Conservation (phyloP, 306 rosid genomes). For the Purshia tridentata region DNA sequence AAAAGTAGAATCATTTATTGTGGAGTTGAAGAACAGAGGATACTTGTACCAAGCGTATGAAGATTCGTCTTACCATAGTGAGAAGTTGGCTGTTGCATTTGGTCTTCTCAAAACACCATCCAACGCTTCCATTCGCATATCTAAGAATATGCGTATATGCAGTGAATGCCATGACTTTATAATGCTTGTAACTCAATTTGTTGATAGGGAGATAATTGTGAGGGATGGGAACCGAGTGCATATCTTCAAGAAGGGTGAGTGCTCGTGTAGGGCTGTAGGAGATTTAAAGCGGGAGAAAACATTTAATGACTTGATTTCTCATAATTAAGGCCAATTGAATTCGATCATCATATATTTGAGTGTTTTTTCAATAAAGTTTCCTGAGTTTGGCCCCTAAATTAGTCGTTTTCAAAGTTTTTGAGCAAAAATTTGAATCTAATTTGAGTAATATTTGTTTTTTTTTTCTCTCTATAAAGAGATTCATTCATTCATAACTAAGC, state of each 20-base stretch:
- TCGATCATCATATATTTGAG: no score
- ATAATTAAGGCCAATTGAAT: no score
- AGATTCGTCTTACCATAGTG: conserved; percentile 42
- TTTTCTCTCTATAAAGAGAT: background rate
- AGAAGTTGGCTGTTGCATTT: conserved; percentile 57
- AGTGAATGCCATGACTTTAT: conserved; percentile 60
- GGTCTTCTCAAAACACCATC: conserved; percentile 47
- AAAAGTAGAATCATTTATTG: conserved; percentile 37
- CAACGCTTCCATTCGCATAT: conserved; percentile 41
- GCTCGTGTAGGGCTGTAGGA: conserved; percentile 48
- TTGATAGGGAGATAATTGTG: conserved; percentile 47
- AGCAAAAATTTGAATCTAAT: no score
- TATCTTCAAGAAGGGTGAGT: conserved; percentile 51
- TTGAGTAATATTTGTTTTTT: no score
- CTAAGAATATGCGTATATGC: conserved; percentile 49
- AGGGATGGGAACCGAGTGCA: conserved; percentile 59
- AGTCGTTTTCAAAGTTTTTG: no score
- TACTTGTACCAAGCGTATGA: conserved; percentile 32
- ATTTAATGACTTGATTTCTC: background rate
- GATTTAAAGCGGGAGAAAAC: background rate
- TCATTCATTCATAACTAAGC: background rate
- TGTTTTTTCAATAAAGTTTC: no score
- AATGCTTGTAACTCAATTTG: conserved; percentile 39
- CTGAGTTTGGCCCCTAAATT: no score
- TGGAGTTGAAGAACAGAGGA: conserved; percentile 40